phyloP scores from a whole-genome alignment of 176 grass and related monocot species.

The Ampelocalamus luodianensis region DNA sequence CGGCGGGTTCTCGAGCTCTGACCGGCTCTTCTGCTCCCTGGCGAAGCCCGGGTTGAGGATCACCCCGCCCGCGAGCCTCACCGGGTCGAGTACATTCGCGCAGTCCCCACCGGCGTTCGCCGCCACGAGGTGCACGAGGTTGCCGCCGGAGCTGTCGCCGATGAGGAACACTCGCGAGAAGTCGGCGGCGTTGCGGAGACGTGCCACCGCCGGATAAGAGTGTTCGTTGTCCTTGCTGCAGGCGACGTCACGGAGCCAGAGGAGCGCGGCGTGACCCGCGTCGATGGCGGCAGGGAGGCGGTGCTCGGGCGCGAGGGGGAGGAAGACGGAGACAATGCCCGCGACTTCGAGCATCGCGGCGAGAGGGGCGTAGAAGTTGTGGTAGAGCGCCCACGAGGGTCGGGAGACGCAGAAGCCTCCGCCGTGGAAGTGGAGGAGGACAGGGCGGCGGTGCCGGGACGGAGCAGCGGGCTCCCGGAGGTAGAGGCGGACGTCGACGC shows the following conservation, averaged over 20 bases:
- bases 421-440: conserved; percentile 58
- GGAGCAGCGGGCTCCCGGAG: neutral
- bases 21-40: conserved; percentile 22
- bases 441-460: neutral
- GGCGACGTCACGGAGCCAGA: conserved; percentile 53
- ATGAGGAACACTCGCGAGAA: conserved; percentile 66
- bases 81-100: neutral
- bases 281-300: conserved; percentile 40
- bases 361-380: conserved; percentile 53
- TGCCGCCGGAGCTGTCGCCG: conserved; percentile 55
- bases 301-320: conserved; percentile 51
- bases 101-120: neutral
- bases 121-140: conserved; percentile 56
- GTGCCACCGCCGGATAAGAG: neutral
- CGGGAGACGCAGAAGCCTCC: conserved; percentile 53
- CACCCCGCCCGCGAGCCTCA: conserved; percentile 44
- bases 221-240: neutral
- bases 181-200: conserved; percentile 16
- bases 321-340: conserved; percentile 48
- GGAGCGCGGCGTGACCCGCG: conserved; percentile 30
- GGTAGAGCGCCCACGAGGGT: conserved; percentile 50
- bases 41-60: conserved; percentile 53
- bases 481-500: conserved; percentile 47
- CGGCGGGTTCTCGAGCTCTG: conserved; percentile 52
- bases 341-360: neutral